Conservation (phyloP, 208 protist genomes). For the Leishmania turanica region DNA sequence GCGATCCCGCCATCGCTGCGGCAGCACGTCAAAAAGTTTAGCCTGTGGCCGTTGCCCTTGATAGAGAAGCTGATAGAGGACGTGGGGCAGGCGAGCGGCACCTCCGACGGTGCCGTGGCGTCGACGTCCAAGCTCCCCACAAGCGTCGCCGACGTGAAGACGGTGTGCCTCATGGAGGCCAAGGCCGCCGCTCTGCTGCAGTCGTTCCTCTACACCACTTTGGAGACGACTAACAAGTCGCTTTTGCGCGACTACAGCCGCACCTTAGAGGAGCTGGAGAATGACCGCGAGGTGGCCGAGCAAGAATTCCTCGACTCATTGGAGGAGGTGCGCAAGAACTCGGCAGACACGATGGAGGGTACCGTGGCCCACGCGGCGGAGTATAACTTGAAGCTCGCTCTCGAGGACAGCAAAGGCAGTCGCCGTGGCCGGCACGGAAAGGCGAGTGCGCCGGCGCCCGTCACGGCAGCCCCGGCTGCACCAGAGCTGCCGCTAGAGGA, state of each 20-base stretch:
- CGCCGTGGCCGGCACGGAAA: not conserved
- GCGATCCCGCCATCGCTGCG: constrained; percentile 63
- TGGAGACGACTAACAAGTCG: constrained; percentile 67
- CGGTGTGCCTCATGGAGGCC: constrained; percentile 62
- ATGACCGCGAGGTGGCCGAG: constrained; percentile 55
- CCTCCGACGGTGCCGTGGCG: not conserved
- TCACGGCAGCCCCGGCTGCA: not conserved
- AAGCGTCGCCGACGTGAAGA: constrained; percentile 58
- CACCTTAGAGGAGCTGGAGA: constrained; percentile 83
- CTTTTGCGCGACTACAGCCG: constrained; percentile 82
- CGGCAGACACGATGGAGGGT: constrained; percentile 65
- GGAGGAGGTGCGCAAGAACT: constrained; percentile 48
- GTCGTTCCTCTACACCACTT: constrained; percentile 67
- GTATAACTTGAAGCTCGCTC: constrained; percentile 49
- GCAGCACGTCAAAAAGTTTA: constrained; percentile 69
- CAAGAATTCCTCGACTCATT: constrained; percentile 73
- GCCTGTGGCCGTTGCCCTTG: constrained; percentile 70
- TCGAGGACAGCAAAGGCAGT: constrained; percentile 11
- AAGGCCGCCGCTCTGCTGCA: constrained; percentile 66
- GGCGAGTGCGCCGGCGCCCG: not conserved
- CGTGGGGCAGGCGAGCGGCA: not conserved
- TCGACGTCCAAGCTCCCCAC: constrained; percentile 22
- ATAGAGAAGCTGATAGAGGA: constrained; percentile 35
- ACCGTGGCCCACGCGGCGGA: constrained; percentile 73
- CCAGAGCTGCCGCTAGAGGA: constrained; percentile 15